These are phyloP conservation scores for Wickerhamiella infanticola DNA, from an alignment of 1,139 yeast species.

Conservation along the genomic window DNA sequence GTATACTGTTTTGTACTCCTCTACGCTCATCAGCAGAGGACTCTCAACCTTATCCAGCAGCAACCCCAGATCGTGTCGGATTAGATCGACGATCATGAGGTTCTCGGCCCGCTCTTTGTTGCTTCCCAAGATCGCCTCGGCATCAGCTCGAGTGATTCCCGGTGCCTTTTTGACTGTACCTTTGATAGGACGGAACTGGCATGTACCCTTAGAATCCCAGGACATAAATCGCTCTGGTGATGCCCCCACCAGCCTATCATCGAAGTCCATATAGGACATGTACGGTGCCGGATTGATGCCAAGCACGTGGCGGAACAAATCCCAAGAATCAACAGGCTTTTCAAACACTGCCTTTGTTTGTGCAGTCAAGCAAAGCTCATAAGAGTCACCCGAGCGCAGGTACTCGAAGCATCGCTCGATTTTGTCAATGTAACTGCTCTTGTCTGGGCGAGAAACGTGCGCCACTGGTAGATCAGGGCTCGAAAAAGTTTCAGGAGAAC, in stretches of 20 bases:
- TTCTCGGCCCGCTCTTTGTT: conserved; percentile 95
- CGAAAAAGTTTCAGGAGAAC: neutral
- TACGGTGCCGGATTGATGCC: conserved; percentile 82
- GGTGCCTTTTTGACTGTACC: conserved; percentile 73
- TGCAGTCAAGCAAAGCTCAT: conserved; percentile 82
- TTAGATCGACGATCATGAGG: conserved; percentile 90
- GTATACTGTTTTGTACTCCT: conserved; percentile 79
- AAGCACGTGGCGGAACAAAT: conserved; percentile 57
- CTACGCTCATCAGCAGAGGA: conserved; percentile 73
- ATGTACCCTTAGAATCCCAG: conserved; percentile 43
- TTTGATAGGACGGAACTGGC: conserved; percentile 86
- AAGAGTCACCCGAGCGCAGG: conserved; percentile 74
- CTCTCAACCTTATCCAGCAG: conserved; percentile 55
- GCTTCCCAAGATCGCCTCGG: conserved; percentile 51
- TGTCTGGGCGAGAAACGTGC: conserved; percentile 37
- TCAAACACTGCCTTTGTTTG: conserved; percentile 44
- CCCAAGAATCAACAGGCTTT: conserved; percentile 42
- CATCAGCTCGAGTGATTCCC: conserved; percentile 32
- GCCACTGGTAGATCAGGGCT: conserved; percentile 10
- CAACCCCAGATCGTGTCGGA: conserved; percentile 76
- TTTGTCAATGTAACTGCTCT: conserved; percentile 37
- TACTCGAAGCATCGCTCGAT: conserved; percentile 53
- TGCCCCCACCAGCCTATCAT: conserved; percentile 58
- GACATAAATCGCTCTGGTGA: conserved; percentile 88
- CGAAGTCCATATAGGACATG: conserved; percentile 66